Conservation (phyloP, 2,329 filamentous ascomycete species). For the Aspergillus sp. region DNA sequence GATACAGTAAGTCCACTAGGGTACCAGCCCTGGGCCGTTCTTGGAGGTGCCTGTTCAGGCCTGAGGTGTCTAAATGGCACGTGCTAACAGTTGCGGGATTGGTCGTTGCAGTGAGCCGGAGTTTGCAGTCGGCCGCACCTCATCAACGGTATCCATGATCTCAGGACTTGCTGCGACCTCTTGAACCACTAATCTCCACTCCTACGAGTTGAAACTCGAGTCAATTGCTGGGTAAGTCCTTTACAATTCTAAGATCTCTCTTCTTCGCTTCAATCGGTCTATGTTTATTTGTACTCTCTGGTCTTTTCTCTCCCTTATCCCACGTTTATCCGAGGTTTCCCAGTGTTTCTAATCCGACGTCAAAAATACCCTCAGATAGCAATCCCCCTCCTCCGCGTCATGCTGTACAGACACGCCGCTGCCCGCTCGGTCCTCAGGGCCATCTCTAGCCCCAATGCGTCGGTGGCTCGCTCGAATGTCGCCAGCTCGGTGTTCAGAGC, state of each 20-base stretch:
- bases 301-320: no score
- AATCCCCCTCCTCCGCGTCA: slow-evolving; percentile 21
- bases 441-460: slow-evolving; percentile 35
- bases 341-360: slow-evolving; percentile 22
- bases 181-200: slow-evolving; percentile 23
- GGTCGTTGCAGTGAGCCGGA: slow-evolving; percentile 21
- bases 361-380: slow-evolving; percentile 22
- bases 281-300: slow-evolving; percentile 13
- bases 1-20: not conserved
- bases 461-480: slow-evolving; percentile 34
- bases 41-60: slow-evolving; percentile 11
- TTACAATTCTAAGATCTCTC: slow-evolving; percentile 13
- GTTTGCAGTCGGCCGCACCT: slow-evolving; percentile 21
- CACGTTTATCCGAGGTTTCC: slow-evolving; percentile 25
- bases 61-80: slow-evolving; percentile 15
- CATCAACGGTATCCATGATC: slow-evolving; percentile 18
- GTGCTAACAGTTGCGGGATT: slow-evolving; percentile 16
- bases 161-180: slow-evolving; percentile 20
- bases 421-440: slow-evolving; percentile 40
- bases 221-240: slow-evolving; percentile 22
- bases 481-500: slow-evolving; percentile 37
- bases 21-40: slow-evolving; percentile 2
- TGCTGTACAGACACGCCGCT: slow-evolving; percentile 40
- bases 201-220: slow-evolving; percentile 26
- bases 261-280: slow-evolving; percentile 22